A percentile compares a stretch with the other conserved stretches of the same genome.
Evolutionary conservation across 306 rosid species (phyloP).

Genomic region (Citrullus amarus): DNA sequence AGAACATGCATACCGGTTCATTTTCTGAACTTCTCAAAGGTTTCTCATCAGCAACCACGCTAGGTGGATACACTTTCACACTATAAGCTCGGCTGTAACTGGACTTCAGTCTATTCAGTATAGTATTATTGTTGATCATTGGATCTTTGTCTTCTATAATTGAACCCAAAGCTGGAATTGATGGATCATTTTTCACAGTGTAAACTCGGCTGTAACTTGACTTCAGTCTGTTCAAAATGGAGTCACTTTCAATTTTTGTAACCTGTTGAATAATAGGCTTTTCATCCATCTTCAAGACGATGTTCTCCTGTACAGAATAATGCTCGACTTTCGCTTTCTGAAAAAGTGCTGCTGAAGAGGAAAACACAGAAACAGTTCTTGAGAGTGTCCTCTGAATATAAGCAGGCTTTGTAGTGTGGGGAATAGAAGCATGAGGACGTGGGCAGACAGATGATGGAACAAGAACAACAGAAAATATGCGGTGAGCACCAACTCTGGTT

Average conservation of each 20-base stretch:
- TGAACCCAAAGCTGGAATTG: slow-evolving; percentile 9
- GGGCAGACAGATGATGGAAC: slow-evolving; percentile 73
- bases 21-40: slow-evolving; percentile 5
- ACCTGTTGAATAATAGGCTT: slow-evolving; percentile 5
- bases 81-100: slow-evolving; percentile 31
- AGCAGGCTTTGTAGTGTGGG: slow-evolving; percentile 29
- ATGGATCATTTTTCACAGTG: slow-evolving; percentile 24
- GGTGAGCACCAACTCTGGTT: slow-evolving; percentile 74
- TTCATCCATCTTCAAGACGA: neutral
- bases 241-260: slow-evolving; percentile 20
- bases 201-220: slow-evolving; percentile 38
- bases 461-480: slow-evolving; percentile 74
- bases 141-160: slow-evolving; percentile 7
- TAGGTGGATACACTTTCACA: slow-evolving; percentile 20
- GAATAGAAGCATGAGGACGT: slow-evolving; percentile 22
- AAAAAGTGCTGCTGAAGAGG: slow-evolving; percentile 88
- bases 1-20: slow-evolving; percentile 12
- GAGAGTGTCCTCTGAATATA: slow-evolving; percentile 65
- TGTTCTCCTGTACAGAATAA: slow-evolving; percentile 3
- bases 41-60: slow-evolving; percentile 6
- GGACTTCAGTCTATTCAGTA: slow-evolving; percentile 50
- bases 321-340: slow-evolving; percentile 35
- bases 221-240: slow-evolving; percentile 52
- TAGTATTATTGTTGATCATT: slow-evolving; percentile 19
- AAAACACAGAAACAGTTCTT: slow-evolving; percentile 73